Evolutionary conservation across 1,284 basidiomycete species (phyloP), one percentile per base, ranked within the genome.

Genomic region (Violaceomyces palustris): DNA sequence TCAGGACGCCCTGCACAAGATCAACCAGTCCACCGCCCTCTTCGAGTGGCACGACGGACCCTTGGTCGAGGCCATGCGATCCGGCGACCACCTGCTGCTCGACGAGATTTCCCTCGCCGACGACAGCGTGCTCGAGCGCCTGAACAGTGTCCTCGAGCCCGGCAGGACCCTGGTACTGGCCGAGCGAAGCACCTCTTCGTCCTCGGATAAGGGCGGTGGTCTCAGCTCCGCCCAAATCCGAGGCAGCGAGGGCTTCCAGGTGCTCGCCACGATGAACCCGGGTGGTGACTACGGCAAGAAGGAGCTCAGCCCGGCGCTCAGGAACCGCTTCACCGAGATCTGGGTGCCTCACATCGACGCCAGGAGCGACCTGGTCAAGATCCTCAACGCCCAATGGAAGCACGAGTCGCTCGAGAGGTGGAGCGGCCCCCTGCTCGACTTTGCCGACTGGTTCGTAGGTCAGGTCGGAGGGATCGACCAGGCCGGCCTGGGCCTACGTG

Each of bases 221-320:
- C 49, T 59, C 29, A 43, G 44, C 7, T 33, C 61, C 11, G 45
- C 57, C 6, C 54, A 63, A 38, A 49, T 71, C 42, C 44, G 23
- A 1, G 70, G 59, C 4, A 46, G 39, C 6, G 47, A 56, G 1
- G 63, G 60, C 3, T 99, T 99, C 79, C 86, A 93, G 71, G 82
- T 99, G 28, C 79, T 97, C 0, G 92, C 94, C 1, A 98, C 94
- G 0, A 99, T 99, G 94, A 99, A 99, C 73, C 94, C 94, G 0
- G 94, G 94, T 26, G 94, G 94, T 27, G 94, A 99, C 73, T 98
- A 94, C 65, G 94, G 94, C 29, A 99, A 99, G 78, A 98, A 98
- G 74, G 94, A 99, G 72, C 79, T 99, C 3, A 97, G 92, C 1
- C 93, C 93, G 22, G 94, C 94, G 0, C 78, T 99, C 34, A 83